Base-by-base conservation (phyloP, 2,329 filamentous ascomycete species). In the Trichoderma hamatum region DNA sequence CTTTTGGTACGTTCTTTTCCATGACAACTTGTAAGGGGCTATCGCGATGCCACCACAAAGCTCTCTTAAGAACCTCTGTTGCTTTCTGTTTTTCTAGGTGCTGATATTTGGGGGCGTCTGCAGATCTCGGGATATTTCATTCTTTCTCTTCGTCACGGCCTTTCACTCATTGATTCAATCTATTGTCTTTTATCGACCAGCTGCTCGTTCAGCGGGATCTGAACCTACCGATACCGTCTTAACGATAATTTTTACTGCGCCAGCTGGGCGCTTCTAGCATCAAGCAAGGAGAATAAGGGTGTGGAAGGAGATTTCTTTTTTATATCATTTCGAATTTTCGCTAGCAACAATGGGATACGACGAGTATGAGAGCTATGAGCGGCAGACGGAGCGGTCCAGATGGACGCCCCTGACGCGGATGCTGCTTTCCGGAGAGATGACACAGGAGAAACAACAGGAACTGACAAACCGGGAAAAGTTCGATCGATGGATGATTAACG, bases 401-500 rank as follows among this genome's bases (percentile, higher is more conserved):
- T 94, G 91, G 89, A 92, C 92, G 71, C 92, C 92, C 19, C 85
- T 96, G 67, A 93, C 91, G 70, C 88, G 92, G 72, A 93, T 95
- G 90, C 82, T 96, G 77, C 86, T 94, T 78, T 93, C 92, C 68
- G 92, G 92, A 61, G 91, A 94, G 82, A 91, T 94, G 87, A 92
- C 89, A 67, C 89, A 89, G 75, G 90, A 93, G 77, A 86, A 84
- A 75, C 89, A 91, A 73, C 89, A 89, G 77, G 86, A 89, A 68
- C 82, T 95, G 74, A 88, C 88, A 28, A 80, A 87, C 71, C 86
- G 87, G 76, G 91, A 95, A 78, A 91, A 87, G 77, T 91, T 95
- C 76, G 90, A 94, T 79, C 85, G 89, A 73, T 96, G 92, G 92
- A 94, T 96, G 92, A 90, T 95, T 71, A 95, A 95, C 78, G 92